Percentiles rank a stretch among this genome's conserved stretches.
phyloP scores from a whole-genome alignment of 441 rosid genomes.

The Populus hybrid region DNA sequence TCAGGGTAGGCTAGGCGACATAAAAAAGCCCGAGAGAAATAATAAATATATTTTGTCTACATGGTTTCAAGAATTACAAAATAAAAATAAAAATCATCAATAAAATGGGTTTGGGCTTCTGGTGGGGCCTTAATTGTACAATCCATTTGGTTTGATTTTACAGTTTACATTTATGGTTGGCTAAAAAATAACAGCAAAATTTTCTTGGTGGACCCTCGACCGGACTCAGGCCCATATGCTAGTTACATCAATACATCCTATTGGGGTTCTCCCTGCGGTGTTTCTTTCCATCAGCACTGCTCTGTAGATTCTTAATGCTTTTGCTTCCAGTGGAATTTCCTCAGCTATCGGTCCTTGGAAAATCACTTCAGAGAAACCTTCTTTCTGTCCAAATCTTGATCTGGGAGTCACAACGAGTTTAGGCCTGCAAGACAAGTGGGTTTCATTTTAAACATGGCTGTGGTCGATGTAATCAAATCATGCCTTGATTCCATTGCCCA shows the following conservation, averaged over 20 bases:
- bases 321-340: not conserved
- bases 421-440: not conserved
- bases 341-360: not conserved
- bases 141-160: too few species aligned
- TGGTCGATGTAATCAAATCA: slow-evolving; percentile 65
- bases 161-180: not conserved
- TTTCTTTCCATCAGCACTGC: not conserved
- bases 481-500: slow-evolving; percentile 77
- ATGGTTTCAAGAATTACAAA: too few species aligned
- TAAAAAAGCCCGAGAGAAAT: too few species aligned
- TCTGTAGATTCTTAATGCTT: not conserved
- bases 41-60: too few species aligned
- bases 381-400: not conserved
- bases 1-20: too few species aligned
- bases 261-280: not conserved
- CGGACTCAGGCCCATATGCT: not conserved
- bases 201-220: not conserved
- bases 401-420: not conserved
- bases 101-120: too few species aligned
- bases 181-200: too few species aligned
- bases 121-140: too few species aligned
- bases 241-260: too few species aligned
- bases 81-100: too few species aligned
- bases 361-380: not conserved
- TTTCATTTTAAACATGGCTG: slow-evolving; percentile 43